Percentiles rank a stretch among this genome's conserved stretches.
Conservation (phyloP, 2,329 filamentous ascomycete species). For the Proliferodiscus dingleyae region DNA sequence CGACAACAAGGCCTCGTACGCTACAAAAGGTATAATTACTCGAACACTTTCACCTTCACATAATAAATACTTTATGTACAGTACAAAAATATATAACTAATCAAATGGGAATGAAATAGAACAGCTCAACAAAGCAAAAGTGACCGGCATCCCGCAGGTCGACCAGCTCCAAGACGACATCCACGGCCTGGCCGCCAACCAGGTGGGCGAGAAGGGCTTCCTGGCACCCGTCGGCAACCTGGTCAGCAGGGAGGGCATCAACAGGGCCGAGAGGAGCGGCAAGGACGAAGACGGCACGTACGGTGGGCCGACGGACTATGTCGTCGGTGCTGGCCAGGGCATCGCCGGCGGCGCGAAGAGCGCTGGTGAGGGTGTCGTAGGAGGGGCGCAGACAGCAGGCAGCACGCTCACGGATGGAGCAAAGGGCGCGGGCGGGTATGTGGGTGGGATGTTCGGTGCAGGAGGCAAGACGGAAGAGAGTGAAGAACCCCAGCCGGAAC, state of each 20-base stretch:
- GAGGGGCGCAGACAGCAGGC: constrained; percentile 8
- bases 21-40: constrained; percentile 65
- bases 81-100: too few relatives aligned
- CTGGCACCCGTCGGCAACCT: constrained; percentile 59
- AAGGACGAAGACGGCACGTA: constrained; percentile 57
- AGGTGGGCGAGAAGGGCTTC: constrained; percentile 64
- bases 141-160: constrained; percentile 62
- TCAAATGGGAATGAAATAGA: constrained; percentile 40
- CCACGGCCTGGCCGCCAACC: constrained; percentile 55
- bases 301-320: constrained; percentile 13
- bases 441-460: constrained; percentile 13
- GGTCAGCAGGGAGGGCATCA: constrained; percentile 59
- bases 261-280: constrained; percentile 58
- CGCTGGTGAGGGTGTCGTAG: constrained; percentile 10
- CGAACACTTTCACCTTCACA: constrained; percentile 14
- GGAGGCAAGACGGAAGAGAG: constrained; percentile 4
- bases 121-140: constrained; percentile 62
- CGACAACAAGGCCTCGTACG: constrained; percentile 73
- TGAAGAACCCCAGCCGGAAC: too few relatives aligned
- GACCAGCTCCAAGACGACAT: constrained; percentile 65
- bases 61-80: constrained; percentile 4
- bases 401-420: constrained; percentile 10
- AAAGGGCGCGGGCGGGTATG: constrained; percentile 10
- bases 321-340: background rate
- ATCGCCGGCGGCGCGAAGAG: background rate